These are phyloP conservation scores for Rubroshorea leprosula DNA, from an alignment of 345 rosid species.

Conservation along the genomic window DNA sequence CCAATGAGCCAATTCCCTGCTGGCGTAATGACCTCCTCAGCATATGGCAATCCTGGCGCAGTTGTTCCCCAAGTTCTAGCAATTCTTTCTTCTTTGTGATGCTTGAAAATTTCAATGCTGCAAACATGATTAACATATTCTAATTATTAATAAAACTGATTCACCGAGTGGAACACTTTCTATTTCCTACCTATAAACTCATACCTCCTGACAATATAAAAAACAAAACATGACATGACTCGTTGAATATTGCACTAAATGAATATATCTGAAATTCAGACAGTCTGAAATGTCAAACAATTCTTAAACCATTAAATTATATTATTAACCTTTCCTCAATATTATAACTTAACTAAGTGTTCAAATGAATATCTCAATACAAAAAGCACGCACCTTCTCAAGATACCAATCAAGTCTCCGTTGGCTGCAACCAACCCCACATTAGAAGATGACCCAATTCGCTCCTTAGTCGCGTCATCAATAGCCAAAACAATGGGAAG, in stretches of 20 bases:
- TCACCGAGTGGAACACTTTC: not conserved
- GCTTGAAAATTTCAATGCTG: slow-evolving; percentile 87
- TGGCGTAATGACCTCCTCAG: slow-evolving; percentile 60
- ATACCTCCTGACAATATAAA: not conserved
- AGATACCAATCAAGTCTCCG: slow-evolving; percentile 60
- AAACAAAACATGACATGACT: not conserved
- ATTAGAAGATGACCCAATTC: slow-evolving; percentile 44
- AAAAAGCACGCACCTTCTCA: slow-evolving; percentile 45
- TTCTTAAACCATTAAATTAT: too few species aligned
- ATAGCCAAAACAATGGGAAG: slow-evolving; percentile 94
- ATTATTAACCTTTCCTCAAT: too few species aligned
- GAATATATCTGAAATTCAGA: too few species aligned
- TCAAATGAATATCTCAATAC: not conserved
- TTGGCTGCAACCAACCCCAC: slow-evolving; percentile 59
- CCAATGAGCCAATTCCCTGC: slow-evolving; percentile 97
- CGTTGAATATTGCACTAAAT: too few species aligned
- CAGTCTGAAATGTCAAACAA: too few species aligned
- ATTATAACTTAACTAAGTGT: not conserved
- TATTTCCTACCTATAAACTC: not conserved
- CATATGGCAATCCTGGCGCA: slow-evolving; percentile 84
- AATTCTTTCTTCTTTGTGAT: slow-evolving; percentile 87
- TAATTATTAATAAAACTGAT: not conserved
- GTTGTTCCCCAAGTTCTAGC: slow-evolving; percentile 97
- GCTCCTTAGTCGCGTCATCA: slow-evolving; percentile 67
- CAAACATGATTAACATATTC: slow-evolving; percentile 9